Evolutionary conservation across 805 yeast species (phyloP).

Genomic region (Torulaspora franciscae): DNA sequence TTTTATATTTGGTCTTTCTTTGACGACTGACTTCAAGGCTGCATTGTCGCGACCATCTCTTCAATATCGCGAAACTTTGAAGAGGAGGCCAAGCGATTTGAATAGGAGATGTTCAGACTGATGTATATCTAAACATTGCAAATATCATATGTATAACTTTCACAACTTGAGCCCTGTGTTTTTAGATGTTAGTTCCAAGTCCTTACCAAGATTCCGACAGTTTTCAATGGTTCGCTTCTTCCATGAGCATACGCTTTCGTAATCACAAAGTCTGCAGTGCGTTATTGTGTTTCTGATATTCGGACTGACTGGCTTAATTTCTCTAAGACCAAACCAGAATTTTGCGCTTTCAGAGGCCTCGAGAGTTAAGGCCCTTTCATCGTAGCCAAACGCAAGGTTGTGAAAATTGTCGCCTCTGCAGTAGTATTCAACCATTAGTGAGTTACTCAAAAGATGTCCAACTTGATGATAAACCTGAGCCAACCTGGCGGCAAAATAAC

Average conservation of each 20-base stretch:
- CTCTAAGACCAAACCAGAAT: slow-evolving; percentile 58
- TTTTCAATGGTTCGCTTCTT: slow-evolving; percentile 22
- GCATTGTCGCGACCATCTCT: too few relatives aligned
- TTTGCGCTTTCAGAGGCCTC: slow-evolving; percentile 36
- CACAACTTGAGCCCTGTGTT: background rate
- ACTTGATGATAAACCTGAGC: slow-evolving; percentile 40
- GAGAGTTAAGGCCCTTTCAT: slow-evolving; percentile 29
- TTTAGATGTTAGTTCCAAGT: slow-evolving; percentile 2
- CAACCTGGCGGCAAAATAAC: slow-evolving; percentile 52
- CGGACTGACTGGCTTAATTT: slow-evolving; percentile 42
- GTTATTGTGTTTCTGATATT: slow-evolving; percentile 34
- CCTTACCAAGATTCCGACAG: slow-evolving; percentile 15
- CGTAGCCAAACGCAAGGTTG: slow-evolving; percentile 39
- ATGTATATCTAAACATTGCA: too few relatives aligned
- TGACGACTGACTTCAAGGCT: too few relatives aligned
- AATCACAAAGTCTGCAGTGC: slow-evolving; percentile 55
- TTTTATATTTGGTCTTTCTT: too few relatives aligned
- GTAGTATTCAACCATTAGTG: slow-evolving; percentile 50
- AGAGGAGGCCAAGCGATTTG: too few relatives aligned
- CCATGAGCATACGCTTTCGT: slow-evolving; percentile 43
- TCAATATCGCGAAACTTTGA: too few relatives aligned
- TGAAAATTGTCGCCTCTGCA: slow-evolving; percentile 42
- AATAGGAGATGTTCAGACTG: too few relatives aligned
- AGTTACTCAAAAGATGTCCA: slow-evolving; percentile 36
- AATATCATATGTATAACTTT: too few relatives aligned